These are phyloP conservation scores for Plasmodium adleri DNA, from an alignment of 169 alveolate species.

Conservation along the genomic window DNA sequence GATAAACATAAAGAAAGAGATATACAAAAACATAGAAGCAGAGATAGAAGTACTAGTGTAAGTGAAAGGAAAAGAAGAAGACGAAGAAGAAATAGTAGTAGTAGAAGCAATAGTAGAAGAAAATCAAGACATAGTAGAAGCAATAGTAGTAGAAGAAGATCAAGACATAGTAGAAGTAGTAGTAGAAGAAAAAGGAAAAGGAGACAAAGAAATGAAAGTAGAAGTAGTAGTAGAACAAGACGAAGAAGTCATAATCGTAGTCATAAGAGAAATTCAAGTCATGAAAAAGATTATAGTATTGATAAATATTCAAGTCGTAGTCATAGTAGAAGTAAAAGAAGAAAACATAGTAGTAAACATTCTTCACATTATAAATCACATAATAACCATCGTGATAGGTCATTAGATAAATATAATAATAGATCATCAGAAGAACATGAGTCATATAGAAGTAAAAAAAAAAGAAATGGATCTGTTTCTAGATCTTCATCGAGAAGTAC, in stretches of 20 bases:
- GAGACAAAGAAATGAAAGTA: neutral
- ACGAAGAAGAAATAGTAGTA: slow-evolving; percentile 47
- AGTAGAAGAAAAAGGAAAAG: slow-evolving; percentile 11
- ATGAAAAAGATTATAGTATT: slow-evolving; percentile 2
- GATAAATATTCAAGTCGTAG: neutral
- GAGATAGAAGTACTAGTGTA: slow-evolving; percentile 44
- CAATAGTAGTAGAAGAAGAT: slow-evolving; percentile 8
- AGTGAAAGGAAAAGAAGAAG: slow-evolving; percentile 13
- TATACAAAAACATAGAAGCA: slow-evolving; percentile 10
- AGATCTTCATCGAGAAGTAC: slow-evolving; percentile 19
- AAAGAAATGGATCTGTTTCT: slow-evolving; percentile 16
- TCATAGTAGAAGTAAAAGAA: slow-evolving; percentile 21
- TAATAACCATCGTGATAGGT: slow-evolving; percentile 17
- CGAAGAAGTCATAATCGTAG: slow-evolving; percentile 19
- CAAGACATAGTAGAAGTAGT: slow-evolving; percentile 17
- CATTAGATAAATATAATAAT: slow-evolving; percentile 15
- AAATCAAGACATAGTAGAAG: slow-evolving; percentile 14
- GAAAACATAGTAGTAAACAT: slow-evolving; percentile 21
- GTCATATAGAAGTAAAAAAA: slow-evolving; percentile 6
- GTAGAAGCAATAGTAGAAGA: slow-evolving; percentile 28
- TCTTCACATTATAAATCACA: slow-evolving; percentile 37
- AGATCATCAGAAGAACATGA: slow-evolving; percentile 11
- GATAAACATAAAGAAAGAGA: slow-evolving; percentile 49
- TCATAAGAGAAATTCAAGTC: slow-evolving; percentile 7
- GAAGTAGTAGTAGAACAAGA: slow-evolving; percentile 29